Evolutionary conservation across 352 stramenopile species (phyloP).

Genomic region (Lagenidium giganteum): DNA sequence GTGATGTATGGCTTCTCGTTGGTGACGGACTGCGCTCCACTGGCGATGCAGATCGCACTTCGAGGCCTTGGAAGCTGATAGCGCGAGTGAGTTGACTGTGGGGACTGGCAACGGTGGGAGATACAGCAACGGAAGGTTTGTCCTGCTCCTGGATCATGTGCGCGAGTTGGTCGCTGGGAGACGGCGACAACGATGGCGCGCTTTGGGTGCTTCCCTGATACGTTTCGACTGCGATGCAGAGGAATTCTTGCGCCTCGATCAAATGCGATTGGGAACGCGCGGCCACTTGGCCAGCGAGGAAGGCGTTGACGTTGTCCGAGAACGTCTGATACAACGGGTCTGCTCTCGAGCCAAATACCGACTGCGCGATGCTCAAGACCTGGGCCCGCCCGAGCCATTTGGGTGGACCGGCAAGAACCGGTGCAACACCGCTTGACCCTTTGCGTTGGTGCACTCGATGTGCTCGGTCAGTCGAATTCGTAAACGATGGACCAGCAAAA

Average conservation of each 20-base stretch:
- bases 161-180: slow-evolving; percentile 1
- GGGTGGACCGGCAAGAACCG: neutral
- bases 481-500: neutral
- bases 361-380: slow-evolving; percentile 31
- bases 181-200: neutral
- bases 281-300: neutral
- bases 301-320: slow-evolving; percentile 9
- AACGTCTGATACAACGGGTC: slow-evolving; percentile 18
- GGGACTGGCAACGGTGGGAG: too few relatives aligned
- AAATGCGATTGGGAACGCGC: neutral
- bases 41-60: too few relatives aligned
- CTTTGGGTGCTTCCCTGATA: too few relatives aligned
- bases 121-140: too few relatives aligned
- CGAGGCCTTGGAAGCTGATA: too few relatives aligned
- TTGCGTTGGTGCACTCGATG: too few relatives aligned
- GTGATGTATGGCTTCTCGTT: too few relatives aligned
- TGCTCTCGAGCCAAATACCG: slow-evolving; percentile 38
- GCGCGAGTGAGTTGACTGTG: too few relatives aligned
- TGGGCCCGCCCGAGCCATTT: slow-evolving; percentile 51
- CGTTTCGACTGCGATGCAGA: slow-evolving; percentile 7
- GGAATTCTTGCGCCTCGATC: slow-evolving; percentile 12
- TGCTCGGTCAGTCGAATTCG: too few relatives aligned
- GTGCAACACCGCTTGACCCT: too few relatives aligned
- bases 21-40: too few relatives aligned
- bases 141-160: too few relatives aligned